Base-by-base conservation (phyloP, 108 stramenopile species). In the Cylindrotheca closterium region DNA sequence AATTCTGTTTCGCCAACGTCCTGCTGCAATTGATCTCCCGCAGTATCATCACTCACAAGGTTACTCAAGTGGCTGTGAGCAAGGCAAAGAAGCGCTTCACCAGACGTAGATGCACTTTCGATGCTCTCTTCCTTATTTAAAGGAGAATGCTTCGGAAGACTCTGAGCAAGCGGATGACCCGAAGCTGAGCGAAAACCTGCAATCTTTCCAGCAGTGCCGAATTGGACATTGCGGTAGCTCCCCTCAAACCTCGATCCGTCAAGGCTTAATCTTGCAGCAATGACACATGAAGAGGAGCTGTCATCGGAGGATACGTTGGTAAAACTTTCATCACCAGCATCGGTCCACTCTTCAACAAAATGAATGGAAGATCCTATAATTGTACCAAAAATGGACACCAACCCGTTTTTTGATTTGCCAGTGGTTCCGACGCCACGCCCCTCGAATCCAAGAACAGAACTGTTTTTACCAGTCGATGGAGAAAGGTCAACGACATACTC, bases 211-310 rank as follows among this genome's bases (percentile, higher is more conserved):
- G 66, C 45, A 1, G 82, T 78, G 2, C 83, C 83, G 54, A 79
- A 75, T 51, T 88, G 67, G 17, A 82, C 74, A 58, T 88, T 79
- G 18, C 74, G 60, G 58, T 84, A 89, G 4, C 65, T 51, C 8
- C 91, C 91, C 71, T 93, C 91, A 46, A 93, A 89, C 50, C 76
- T 89, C 24, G 67, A 65, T 4, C 87, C 83, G 71, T 86, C 86
- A 24, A 87, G 60, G 59, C 75, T 75, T 15, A 88, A 55, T 31
- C 86, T 80, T 24, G 80, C 91, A 54, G 68, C 71, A 10, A 92
- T 73, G 8, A 92, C 69, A 60, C 73, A 79, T 8, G 85, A 83
- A n/a, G 79, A 67, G 1, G 79, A 63, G n/a, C 71, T 63, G 21
- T 72, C 78, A 26, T 79, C 78, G 8, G 30, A 48, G 4, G 57